phyloP scores from a whole-genome alignment of 768 basidiomycete species.

The Phaffia tasmanica region DNA sequence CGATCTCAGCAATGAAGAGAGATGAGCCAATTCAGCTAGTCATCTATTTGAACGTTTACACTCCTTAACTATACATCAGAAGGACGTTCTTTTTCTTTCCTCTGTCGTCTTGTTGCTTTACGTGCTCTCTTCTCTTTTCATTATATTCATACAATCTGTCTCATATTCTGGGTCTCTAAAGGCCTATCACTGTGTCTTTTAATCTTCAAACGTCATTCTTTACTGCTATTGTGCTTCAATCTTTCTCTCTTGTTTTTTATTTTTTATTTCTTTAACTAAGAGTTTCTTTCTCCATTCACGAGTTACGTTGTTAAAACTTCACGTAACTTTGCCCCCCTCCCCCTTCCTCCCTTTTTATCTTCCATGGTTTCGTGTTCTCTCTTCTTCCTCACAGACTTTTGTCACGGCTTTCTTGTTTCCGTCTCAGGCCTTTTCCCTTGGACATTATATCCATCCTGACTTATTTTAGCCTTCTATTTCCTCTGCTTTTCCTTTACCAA shows the following conservation, averaged over 20 bases:
- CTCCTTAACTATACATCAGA: neutral
- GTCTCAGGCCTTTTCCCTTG: neutral
- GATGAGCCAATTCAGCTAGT: constrained; percentile 5
- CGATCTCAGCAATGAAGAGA: constrained; percentile 12
- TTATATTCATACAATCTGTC: constrained; percentile 5
- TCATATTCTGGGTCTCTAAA: neutral
- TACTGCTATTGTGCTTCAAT: neutral
- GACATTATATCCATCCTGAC: too few species aligned
- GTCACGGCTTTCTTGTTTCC: neutral
- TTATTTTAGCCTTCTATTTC: too few species aligned
- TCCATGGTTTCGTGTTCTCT: neutral
- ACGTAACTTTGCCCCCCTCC: neutral
- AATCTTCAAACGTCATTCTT: constrained; percentile 1
- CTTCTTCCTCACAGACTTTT: neutral
- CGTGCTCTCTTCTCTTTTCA: constrained; percentile 11
- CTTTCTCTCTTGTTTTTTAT: neutral
- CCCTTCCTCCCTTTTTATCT: neutral
- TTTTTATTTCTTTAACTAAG: neutral
- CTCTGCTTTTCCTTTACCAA: too few species aligned
- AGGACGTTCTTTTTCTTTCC: neutral
- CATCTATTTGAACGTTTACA: neutral
- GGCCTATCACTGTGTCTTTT: neutral
- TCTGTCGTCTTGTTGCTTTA: neutral
- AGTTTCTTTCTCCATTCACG: constrained; percentile 9
- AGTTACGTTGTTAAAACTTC: too few species aligned